These are phyloP conservation scores for Penicillium sp. DNA, from an alignment of 2,329 filamentous ascomycete species.

Conservation along the genomic window DNA sequence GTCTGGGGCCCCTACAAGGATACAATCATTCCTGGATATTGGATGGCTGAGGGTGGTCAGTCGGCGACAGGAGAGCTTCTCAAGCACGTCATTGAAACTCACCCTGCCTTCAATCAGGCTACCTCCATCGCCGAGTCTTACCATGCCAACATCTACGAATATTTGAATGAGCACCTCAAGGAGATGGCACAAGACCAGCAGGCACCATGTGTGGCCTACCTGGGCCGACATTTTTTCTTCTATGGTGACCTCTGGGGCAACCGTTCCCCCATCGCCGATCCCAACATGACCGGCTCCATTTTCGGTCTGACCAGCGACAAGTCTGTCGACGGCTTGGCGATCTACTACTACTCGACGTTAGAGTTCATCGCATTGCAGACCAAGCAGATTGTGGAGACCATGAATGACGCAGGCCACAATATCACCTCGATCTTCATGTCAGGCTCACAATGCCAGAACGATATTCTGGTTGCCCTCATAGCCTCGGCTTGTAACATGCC, in stretches of 20 bases:
- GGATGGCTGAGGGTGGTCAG: constrained; percentile 97
- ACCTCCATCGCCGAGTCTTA: constrained; percentile 74
- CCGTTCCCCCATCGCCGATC: constrained; percentile 86
- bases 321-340: constrained; percentile 78
- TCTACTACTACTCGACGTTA: constrained; percentile 94
- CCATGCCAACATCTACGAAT: constrained; percentile 90
- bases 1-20: constrained; percentile 98
- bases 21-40: constrained; percentile 84
- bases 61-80: constrained; percentile 93
- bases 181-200: constrained; percentile 67
- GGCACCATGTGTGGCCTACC: constrained; percentile 76
- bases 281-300: constrained; percentile 86
- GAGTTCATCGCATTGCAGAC: constrained; percentile 98
- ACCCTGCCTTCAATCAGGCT: constrained; percentile 83
- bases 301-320: constrained; percentile 86
- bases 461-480: constrained; percentile 84
- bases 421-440: constrained; percentile 98
- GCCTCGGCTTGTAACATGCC: constrained; percentile 89
- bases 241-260: constrained; percentile 98
- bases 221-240: constrained; percentile 95
- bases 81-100: constrained; percentile 91
- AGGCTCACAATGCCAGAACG: constrained; percentile 94
- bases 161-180: constrained; percentile 81
- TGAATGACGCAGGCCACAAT: constrained; percentile 85
- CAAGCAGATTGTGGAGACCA: constrained; percentile 86